Evolutionary conservation across 106 monocot genomes (phyloP).

Genomic region (Dendrobium catenatum): DNA sequence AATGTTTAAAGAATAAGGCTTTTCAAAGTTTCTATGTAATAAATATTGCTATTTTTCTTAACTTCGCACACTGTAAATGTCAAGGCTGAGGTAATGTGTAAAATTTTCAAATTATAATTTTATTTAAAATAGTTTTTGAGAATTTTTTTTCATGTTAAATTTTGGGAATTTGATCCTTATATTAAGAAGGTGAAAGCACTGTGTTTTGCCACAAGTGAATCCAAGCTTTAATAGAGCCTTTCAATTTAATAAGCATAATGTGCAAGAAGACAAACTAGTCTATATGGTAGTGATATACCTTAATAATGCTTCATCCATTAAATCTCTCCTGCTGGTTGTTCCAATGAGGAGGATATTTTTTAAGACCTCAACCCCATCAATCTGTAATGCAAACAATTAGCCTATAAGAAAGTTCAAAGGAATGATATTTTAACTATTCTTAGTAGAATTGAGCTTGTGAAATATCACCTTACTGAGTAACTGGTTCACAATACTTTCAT

Average conservation of each 20-base stretch:
- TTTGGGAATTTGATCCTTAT: not conserved
- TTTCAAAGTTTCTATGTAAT: not conserved
- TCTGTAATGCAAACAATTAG: slow-evolving; percentile 45
- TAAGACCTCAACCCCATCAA: slow-evolving; percentile 96
- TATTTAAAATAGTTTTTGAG: not conserved
- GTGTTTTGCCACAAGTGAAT: not conserved
- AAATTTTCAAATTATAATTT: not conserved
- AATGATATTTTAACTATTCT: slow-evolving; percentile 2
- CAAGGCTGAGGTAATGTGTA: not conserved
- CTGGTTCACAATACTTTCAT: slow-evolving; percentile 71
- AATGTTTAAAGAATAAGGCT: not conserved
- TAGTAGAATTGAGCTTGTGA: not conserved
- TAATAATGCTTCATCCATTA: slow-evolving; percentile 92
- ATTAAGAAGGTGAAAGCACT: not conserved
- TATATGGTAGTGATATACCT: slow-evolving; percentile 33
- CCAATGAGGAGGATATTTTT: slow-evolving; percentile 98
- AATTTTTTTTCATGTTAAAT: not conserved
- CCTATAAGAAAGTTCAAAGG: slow-evolving; percentile 5
- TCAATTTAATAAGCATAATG: not conserved
- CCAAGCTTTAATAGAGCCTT: not conserved
- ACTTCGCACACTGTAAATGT: not conserved
- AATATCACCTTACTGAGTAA: slow-evolving; percentile 88
- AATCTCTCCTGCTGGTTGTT: slow-evolving; percentile 93
- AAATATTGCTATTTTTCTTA: not conserved
- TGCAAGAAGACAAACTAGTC: not conserved